A percentile compares a stretch with the other conserved stretches of the same genome.
Conservation (phyloP, 2,329 filamentous ascomycete genomes). For the Clarireedia hainanense region DNA sequence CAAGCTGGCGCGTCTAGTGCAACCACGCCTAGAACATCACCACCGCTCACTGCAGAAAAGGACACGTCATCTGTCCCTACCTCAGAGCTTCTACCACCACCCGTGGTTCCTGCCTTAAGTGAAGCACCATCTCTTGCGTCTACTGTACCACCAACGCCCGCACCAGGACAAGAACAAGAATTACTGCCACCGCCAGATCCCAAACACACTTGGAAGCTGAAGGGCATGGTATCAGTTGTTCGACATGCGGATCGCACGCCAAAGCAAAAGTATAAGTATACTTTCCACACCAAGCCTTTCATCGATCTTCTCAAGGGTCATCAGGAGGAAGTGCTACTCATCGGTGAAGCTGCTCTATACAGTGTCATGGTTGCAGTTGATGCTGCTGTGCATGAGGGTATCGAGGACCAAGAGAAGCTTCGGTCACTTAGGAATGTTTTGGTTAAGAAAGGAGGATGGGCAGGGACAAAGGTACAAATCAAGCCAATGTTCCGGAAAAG, state of each 20-base stretch:
- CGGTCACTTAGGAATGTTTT: slow-evolving; percentile 77
- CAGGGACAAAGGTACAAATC: slow-evolving; percentile 96
- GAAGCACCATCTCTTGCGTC: slow-evolving; percentile 14
- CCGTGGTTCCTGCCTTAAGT: slow-evolving; percentile 15
- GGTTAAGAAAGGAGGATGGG: slow-evolving; percentile 86
- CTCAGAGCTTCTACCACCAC: slow-evolving; percentile 23
- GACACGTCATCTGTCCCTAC: slow-evolving; percentile 20
- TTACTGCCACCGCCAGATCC: slow-evolving; percentile 49
- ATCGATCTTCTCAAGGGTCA: slow-evolving; percentile 92
- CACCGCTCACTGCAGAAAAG: slow-evolving; percentile 19
- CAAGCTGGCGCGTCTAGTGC: slow-evolving; percentile 29
- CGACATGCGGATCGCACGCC: slow-evolving; percentile 94
- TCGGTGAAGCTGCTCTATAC: slow-evolving; percentile 79
- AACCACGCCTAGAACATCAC: slow-evolving; percentile 24
- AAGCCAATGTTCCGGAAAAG: slow-evolving; percentile 98
- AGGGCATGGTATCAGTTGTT: slow-evolving; percentile 94
- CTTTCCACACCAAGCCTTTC: slow-evolving; percentile 93
- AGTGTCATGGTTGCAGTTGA: slow-evolving; percentile 88
- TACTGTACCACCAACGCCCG: slow-evolving; percentile 19
- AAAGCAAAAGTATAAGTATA: slow-evolving; percentile 99
- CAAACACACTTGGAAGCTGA: slow-evolving; percentile 96
- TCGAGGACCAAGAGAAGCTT: slow-evolving; percentile 85
- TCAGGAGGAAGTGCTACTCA: slow-evolving; percentile 89
- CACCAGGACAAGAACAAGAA: slow-evolving; percentile 12
- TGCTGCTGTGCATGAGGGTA: slow-evolving; percentile 64